Evolutionary conservation across 2,329 filamentous ascomycete genomes (phyloP).

Genomic region (Colletotrichum sojae): DNA sequence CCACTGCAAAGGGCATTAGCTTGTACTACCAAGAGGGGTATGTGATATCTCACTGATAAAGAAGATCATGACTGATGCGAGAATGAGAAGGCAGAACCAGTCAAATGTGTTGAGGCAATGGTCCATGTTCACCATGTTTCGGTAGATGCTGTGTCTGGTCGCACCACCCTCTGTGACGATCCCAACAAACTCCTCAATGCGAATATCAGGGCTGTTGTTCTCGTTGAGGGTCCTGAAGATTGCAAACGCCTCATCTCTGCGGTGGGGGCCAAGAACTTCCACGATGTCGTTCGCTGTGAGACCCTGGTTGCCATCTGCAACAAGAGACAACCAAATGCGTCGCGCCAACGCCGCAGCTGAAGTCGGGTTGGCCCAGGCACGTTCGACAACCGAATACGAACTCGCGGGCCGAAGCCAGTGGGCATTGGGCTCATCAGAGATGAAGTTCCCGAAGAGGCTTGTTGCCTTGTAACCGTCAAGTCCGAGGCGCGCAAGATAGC

Average conservation of each 20-base stretch:
- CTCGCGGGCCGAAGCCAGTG: slow-evolving; percentile 47
- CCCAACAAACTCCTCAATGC: slow-evolving; percentile 48
- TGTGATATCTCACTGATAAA: slow-evolving; percentile 43
- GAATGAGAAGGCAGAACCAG: slow-evolving; percentile 45
- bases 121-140: slow-evolving; percentile 47
- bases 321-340: slow-evolving; percentile 50
- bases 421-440: slow-evolving; percentile 43
- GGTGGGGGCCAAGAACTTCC: slow-evolving; percentile 47
- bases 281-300: slow-evolving; percentile 45
- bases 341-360: slow-evolving; percentile 46
- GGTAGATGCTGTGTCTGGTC: slow-evolving; percentile 46
- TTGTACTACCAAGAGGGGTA: neutral
- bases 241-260: slow-evolving; percentile 43
- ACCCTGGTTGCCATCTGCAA: slow-evolving; percentile 42
- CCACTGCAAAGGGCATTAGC: slow-evolving; percentile 28
- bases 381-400: slow-evolving; percentile 46
- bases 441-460: slow-evolving; percentile 47
- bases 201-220: slow-evolving; percentile 46
- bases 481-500: slow-evolving; percentile 46
- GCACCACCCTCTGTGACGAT: slow-evolving; percentile 47
- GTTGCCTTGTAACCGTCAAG: slow-evolving; percentile 46
- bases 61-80: slow-evolving; percentile 46
- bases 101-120: slow-evolving; percentile 50
- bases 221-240: slow-evolving; percentile 43
- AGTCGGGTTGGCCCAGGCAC: slow-evolving; percentile 45